A percentile compares a stretch with the other conserved stretches of the same genome.
These are phyloP conservation scores for Sanguinoderma infundibulare DNA, from an alignment of 1,284 basidiomycete species.

Conservation along the genomic window DNA sequence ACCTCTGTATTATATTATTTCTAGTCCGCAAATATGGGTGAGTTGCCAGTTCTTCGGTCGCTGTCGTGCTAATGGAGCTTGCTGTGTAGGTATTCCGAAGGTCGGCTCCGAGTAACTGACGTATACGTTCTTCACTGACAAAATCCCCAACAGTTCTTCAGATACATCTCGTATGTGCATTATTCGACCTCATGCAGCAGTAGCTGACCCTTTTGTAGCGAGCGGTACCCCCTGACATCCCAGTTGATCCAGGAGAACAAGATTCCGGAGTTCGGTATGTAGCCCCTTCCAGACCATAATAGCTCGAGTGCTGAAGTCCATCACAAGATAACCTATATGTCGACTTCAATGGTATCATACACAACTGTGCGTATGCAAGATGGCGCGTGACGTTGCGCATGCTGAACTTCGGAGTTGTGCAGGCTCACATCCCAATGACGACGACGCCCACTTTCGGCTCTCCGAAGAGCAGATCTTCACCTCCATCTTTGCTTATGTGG, in stretches of 20 bases:
- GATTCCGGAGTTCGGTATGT: slow-evolving; percentile 90
- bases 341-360: slow-evolving; percentile 99
- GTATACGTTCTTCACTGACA: slow-evolving; percentile 3
- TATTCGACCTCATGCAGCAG: background rate
- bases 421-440: slow-evolving; percentile 94
- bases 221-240: slow-evolving; percentile 97
- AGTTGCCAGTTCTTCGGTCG: background rate
- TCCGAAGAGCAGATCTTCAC: slow-evolving; percentile 98
- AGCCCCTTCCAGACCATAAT: background rate
- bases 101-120: slow-evolving; percentile 16
- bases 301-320: slow-evolving; percentile 18
- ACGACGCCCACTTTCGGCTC: slow-evolving; percentile 93
- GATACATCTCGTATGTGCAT: slow-evolving; percentile 76
- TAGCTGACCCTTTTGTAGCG: slow-evolving; percentile 51
- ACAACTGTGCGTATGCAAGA: slow-evolving; percentile 75
- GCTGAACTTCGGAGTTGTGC: background rate
- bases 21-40: slow-evolving; percentile 18
- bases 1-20: slow-evolving; percentile 16
- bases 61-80: background rate
- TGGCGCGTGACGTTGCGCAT: background rate
- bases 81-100: slow-evolving; percentile 32
- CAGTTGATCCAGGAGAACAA: slow-evolving; percentile 97
- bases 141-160: slow-evolving; percentile 64
- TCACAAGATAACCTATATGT: slow-evolving; percentile 84
- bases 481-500: slow-evolving; percentile 96